These are phyloP conservation scores for Tothia fuscella DNA, from an alignment of 2,329 filamentous ascomycete genomes.

Conservation along the genomic window DNA sequence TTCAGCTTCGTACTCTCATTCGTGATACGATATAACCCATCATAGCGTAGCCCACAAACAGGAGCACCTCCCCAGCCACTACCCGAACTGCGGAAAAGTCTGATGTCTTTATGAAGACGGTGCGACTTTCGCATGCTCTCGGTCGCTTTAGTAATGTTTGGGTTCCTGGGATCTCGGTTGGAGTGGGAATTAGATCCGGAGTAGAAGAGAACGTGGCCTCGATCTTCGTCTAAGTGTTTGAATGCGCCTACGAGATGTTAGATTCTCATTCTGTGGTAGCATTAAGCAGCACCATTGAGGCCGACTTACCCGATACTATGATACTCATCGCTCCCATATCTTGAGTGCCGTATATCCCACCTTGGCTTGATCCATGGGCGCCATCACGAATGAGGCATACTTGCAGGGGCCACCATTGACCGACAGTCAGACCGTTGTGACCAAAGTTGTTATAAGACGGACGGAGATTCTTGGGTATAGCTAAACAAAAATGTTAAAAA, in stretches of 20 bases:
- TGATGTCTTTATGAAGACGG: background rate
- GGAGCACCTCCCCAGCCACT: background rate
- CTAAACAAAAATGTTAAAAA: background rate
- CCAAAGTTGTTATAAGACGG: background rate
- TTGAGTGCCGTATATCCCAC: background rate
- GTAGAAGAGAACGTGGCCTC: background rate
- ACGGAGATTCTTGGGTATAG: background rate
- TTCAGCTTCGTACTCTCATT: background rate
- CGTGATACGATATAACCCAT: conserved; percentile 1
- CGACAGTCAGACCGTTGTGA: background rate
- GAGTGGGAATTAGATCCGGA: background rate
- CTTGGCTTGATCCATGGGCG: background rate
- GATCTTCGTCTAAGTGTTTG: conserved; percentile 1
- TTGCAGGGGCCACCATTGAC: conserved; percentile 5
- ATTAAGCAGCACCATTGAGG: background rate
- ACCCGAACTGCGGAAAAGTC: conserved; percentile 1
- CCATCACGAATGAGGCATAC: background rate
- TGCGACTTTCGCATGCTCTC: background rate
- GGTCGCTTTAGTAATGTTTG: background rate
- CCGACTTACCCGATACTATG: conserved; percentile 1
- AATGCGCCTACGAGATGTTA: background rate
- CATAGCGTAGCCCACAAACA: background rate
- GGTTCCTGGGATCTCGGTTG: background rate
- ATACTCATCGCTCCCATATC: background rate
- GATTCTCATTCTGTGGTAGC: too few species aligned